Evolutionary conservation across 2,329 filamentous ascomycete genomes (phyloP).

Genomic region (Coleophoma eucalyptorum): DNA sequence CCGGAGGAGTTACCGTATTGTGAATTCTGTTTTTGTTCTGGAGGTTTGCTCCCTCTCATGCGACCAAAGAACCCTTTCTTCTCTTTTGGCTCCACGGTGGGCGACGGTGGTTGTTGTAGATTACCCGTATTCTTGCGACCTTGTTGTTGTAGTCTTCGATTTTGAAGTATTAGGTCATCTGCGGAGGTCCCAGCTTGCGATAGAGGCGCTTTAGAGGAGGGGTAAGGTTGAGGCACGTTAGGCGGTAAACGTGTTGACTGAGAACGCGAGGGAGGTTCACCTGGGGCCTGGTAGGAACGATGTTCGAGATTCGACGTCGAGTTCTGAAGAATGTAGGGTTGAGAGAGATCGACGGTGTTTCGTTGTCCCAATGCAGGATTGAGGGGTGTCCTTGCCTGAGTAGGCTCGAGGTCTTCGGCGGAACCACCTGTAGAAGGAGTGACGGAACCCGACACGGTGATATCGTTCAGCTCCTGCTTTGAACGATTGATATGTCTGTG

Average conservation of each 20-base stretch:
- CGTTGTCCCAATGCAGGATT: neutral
- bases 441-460: slow-evolving; percentile 4
- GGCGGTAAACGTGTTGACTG: slow-evolving; percentile 15
- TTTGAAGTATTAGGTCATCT: slow-evolving; percentile 21
- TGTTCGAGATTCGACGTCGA: slow-evolving; percentile 7
- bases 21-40: slow-evolving; percentile 5
- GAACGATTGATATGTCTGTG: slow-evolving; percentile 28
- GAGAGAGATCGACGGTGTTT: slow-evolving; percentile 7
- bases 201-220: slow-evolving; percentile 1
- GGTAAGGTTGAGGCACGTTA: slow-evolving; percentile 15
- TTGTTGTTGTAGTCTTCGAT: slow-evolving; percentile 16
- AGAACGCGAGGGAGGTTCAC: slow-evolving; percentile 18
- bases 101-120: slow-evolving; percentile 8
- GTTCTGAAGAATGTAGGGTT: slow-evolving; percentile 10
- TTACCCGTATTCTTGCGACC: neutral
- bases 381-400: slow-evolving; percentile 5
- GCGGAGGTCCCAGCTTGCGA: slow-evolving; percentile 14
- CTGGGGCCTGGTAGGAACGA: slow-evolving; percentile 15
- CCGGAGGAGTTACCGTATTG: slow-evolving; percentile 45
- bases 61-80: slow-evolving; percentile 26
- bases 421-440: slow-evolving; percentile 6
- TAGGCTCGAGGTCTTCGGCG: slow-evolving; percentile 1
- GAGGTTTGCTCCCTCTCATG: slow-evolving; percentile 21
- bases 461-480: slow-evolving; percentile 26
- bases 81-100: slow-evolving; percentile 22